These are phyloP conservation scores for Annulohypoxylon nitens DNA, from an alignment of 495 filamentous ascomycete species.

Conservation along the genomic window DNA sequence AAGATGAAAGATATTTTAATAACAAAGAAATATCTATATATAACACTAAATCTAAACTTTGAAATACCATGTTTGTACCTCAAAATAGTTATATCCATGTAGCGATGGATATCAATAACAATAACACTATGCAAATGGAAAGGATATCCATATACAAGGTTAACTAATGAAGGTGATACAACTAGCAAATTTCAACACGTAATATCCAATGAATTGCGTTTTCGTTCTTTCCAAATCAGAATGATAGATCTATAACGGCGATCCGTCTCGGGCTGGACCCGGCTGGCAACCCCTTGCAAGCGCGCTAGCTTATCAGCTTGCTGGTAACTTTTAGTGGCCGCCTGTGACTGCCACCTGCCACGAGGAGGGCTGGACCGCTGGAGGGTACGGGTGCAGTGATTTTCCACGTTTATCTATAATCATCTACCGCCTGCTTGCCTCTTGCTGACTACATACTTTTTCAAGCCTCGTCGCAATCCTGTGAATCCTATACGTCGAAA, in stretches of 20 bases:
- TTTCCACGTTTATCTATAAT: conserved; percentile 18
- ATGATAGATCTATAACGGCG: conserved; percentile 23
- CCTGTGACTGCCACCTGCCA: conserved; percentile 21
- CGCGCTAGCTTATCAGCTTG: conserved; percentile 16
- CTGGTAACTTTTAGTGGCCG: conserved; percentile 20
- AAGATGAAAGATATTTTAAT: no score
- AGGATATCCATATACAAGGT: not conserved
- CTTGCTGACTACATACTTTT: conserved; percentile 1
- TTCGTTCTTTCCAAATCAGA: not conserved
- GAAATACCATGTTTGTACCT: no score
- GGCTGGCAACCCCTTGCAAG: conserved; percentile 14
- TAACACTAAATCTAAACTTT: no score
- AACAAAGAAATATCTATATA: no score
- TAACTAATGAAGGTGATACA: not conserved
- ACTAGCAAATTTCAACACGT: conserved; percentile 12
- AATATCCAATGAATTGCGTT: not conserved
- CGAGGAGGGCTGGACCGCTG: no score
- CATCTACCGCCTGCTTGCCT: conserved; percentile 21
- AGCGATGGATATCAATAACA: no score
- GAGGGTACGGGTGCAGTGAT: no score
- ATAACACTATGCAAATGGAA: not conserved
- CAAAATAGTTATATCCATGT: no score
- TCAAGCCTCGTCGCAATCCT: conserved; percentile 25
- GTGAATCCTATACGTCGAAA: conserved; percentile 9
- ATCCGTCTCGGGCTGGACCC: conserved; percentile 37